Conservation (phyloP, 1,284 basidiomycete species). For the Rhodotorula sp. region DNA sequence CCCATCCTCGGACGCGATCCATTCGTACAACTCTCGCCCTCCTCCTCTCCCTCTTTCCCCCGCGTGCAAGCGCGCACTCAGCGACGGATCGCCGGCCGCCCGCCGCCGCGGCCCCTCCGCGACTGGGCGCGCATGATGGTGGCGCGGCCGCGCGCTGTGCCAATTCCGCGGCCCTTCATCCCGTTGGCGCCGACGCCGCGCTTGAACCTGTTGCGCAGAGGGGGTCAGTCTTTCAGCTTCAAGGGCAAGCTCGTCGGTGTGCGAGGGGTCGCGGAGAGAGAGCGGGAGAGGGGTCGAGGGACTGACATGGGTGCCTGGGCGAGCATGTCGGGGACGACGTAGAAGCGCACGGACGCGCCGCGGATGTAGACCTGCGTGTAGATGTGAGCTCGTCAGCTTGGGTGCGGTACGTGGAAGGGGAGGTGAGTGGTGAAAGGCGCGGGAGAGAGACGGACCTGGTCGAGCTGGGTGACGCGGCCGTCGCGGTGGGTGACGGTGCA, state of each 20-base stretch:
- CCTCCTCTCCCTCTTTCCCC: background rate
- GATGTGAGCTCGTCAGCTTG: background rate
- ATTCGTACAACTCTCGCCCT: background rate
- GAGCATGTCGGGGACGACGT: conserved; percentile 99
- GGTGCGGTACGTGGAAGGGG: too few relatives aligned
- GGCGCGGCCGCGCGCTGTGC: conserved; percentile 91
- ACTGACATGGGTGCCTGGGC: conserved; percentile 97
- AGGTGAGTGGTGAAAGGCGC: too few relatives aligned
- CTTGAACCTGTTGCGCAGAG: conserved; percentile 76
- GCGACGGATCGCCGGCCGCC: conserved; percentile 29
- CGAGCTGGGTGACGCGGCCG: conserved; percentile 97
- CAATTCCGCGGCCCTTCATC: conserved; percentile 98
- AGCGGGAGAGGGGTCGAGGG: background rate
- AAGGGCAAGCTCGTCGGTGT: too few relatives aligned
- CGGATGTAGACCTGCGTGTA: conserved; percentile 77
- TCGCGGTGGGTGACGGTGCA: conserved; percentile 98
- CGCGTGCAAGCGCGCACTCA: background rate
- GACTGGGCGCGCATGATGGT: conserved; percentile 79
- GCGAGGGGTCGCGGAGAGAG: background rate
- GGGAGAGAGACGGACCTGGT: conserved; percentile 60
- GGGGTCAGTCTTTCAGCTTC: too few relatives aligned
- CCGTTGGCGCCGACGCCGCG: conserved; percentile 89
- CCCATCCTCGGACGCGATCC: background rate
- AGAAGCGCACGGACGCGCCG: conserved; percentile 96
- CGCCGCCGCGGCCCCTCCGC: conserved; percentile 24